Evolutionary conservation across 768 basidiomycete species (phyloP), one percentile per base, ranked within the genome.

Genomic region (Lactarius trivialis): DNA sequence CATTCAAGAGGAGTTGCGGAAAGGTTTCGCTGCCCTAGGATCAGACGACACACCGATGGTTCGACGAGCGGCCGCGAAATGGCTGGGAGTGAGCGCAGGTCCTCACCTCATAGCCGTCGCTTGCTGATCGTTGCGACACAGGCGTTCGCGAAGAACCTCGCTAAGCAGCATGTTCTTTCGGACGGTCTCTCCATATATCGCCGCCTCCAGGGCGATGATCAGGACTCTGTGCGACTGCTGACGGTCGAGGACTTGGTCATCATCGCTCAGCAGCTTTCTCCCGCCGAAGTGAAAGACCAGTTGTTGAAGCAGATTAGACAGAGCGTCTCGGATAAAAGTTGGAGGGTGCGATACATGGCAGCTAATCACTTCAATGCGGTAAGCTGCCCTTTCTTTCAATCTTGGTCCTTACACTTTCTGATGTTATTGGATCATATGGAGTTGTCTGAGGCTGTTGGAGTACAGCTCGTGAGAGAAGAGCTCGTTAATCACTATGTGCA

Each of bases 11-110:
- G 96, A 98, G 43, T 76, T 98, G 68, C 83, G 95, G 65, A 90
- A 89, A 73, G 83, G 86, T 56, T 99, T 91, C 69, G 79, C 85
- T 9, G 81, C 83, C 34, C 82, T 99, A 33, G 90, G 89, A 9
- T 81, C 85, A 21, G 97, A 99, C 71, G 97, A 99, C 71, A 99
- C 97, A 14, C 97, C 97, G 28, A 99, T 99, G 97, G 96, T 98
- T 62, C 81, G 95, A 70, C 82, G 97, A 65, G 95, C 96, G 30
- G 94, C 94, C 52, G 95, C 95, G 14, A 97, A 93, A 75, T 93
- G 90, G 84, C 87, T 98, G 51, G 96, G 93, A 53, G 95, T 98
- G 73, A 72, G 92, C 83, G 28, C 39, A 43, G 37, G 59, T 30
- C 55, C 45, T 51, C 55, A 32, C 33, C 61, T 51, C 45, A 12